Evolutionary conservation across 2,329 filamentous ascomycete species (phyloP).

Genomic region (Botrytis fabae): DNA sequence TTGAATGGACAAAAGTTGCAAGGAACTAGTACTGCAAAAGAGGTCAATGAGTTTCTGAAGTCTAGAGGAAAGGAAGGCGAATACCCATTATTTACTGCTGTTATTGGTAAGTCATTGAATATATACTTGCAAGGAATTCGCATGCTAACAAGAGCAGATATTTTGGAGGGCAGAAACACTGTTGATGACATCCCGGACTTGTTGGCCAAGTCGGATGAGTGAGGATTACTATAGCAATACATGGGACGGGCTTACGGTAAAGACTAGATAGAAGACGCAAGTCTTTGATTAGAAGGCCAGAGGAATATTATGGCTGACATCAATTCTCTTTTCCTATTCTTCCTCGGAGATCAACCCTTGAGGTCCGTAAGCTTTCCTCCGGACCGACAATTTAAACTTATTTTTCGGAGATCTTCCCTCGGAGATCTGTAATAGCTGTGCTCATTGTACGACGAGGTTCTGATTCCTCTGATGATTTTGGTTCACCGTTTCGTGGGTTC

Average conservation of each 20-base stretch:
- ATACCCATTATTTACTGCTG: constrained; percentile 90
- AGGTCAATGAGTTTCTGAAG: constrained; percentile 88
- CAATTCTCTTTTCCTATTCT: not conserved
- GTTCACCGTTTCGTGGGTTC: not conserved
- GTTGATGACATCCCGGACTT: constrained; percentile 78
- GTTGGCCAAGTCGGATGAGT: constrained; percentile 29
- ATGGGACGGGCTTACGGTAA: not conserved
- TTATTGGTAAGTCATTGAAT: constrained; percentile 51
- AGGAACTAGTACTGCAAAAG: constrained; percentile 86
- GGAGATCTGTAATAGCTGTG: not conserved
- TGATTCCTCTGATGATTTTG: not conserved
- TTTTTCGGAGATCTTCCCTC: constrained; percentile 10
- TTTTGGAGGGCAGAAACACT: constrained; percentile 71
- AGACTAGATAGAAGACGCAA: constrained; percentile 21
- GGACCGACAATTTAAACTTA: not conserved
- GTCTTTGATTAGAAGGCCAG: constrained; percentile 7
- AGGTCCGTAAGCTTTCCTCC: not conserved
- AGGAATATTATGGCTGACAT: constrained; percentile 10
- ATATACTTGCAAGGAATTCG: not conserved
- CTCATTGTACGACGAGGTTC: not conserved
- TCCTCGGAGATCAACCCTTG: constrained; percentile 2
- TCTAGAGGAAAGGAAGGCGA: constrained; percentile 73
- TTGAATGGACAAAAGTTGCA: constrained; percentile 97
- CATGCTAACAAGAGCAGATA: constrained; percentile 48
- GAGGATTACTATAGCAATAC: constrained; percentile 9